Base-by-base conservation (phyloP, 768 basidiomycete species). In the Agrocybe praecox region DNA sequence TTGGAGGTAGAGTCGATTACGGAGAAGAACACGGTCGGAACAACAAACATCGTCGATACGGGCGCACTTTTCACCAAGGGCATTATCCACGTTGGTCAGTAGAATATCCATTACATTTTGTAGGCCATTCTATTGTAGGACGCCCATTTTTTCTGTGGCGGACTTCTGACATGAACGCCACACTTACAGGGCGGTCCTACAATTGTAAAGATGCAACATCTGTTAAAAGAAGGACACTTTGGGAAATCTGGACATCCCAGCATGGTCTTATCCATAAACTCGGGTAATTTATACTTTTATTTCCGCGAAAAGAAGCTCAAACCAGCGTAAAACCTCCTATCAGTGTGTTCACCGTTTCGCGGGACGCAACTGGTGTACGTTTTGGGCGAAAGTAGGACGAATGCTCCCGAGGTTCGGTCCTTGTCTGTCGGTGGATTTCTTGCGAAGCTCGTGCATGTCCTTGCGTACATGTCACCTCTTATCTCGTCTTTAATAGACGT, bases 1-100 rank as follows among this genome's bases (percentile, higher is more conserved):
- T 68, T 21, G 82, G 82, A 7, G 81, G 80, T 2, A 77, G 67
- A 53, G 79, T 83, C 11, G 80, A 82, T 60, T 82, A 84, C 55
- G 81, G 81, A 2, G 71, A 62, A 21, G 66, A 71, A 32, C 81
- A 82, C 57, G 67, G 77, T n/a, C 49, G 43, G n/a, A 52, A 53
- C 17, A 69, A 77, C 56, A 63, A 63, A 1, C 80, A 82, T 62
- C 65, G 66, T 7, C 75, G 76, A 6, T 78, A 74, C 58, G 82
- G 81, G 17, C 73, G 80, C 42, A 70, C 64, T 2, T 67, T 76
- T 59, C 34, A 59, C 1, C 32, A 53, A n/a, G 80, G 79, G 1
- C 61, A 79, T 18, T 83, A 81, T 62, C 77, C 80, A 2, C 61
- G 69, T 43, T 82, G 81, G 80, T 80, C 78, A 2, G 36, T n/a